Evolutionary conservation across 352 stramenopile genomes (phyloP), one percentile per base, ranked within the genome.

Genomic region (Thraustotheca clavata): DNA sequence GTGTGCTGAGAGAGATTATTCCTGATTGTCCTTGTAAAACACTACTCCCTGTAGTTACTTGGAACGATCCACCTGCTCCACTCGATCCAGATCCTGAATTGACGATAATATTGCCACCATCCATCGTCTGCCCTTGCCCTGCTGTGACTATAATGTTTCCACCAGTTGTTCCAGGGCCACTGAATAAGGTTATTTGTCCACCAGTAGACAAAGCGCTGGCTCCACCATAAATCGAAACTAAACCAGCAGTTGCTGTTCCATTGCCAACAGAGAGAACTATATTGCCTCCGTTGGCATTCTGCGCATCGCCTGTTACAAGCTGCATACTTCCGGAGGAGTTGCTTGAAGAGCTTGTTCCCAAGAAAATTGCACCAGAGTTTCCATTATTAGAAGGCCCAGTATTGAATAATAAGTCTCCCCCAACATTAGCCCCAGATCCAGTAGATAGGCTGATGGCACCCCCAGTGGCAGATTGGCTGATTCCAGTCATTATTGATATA

Each of bases 191-290:
- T 6, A 75, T 24, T 59, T 63, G 59, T 20, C 72, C 72, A 59
- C 72, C 72, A 54, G 67, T 68, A 14, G 39, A 38, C 22, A 27
- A n/a, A 7, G 62, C 70, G 32, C 75, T 86, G 1, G 72, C 69
- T 24, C 83, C 83, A 78, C 89, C 83, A 14, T 76, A 76, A 26
- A 76, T 76, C 59, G 80, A 79, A 38, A 92, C 39, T 4, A 70
- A 73, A 16, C 89, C 73, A 31, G 26, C 55, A 27, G 70, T 88
- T 5, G 77, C 80, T 11, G 79, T 80, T 49, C 72, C 76, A 40
- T 77, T 50, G 27, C 92, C 92, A 61, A 88, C 76, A 60, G 81
- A 70, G 18, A 97, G 47, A 8, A 72, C 73, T 4, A 94, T 72
- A 5, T 72, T 68, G 0, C 85, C 83, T 27, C 74, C 50, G 1